Base-by-base conservation (phyloP, 306 rosid species). In the Vachellia pachyceras region DNA sequence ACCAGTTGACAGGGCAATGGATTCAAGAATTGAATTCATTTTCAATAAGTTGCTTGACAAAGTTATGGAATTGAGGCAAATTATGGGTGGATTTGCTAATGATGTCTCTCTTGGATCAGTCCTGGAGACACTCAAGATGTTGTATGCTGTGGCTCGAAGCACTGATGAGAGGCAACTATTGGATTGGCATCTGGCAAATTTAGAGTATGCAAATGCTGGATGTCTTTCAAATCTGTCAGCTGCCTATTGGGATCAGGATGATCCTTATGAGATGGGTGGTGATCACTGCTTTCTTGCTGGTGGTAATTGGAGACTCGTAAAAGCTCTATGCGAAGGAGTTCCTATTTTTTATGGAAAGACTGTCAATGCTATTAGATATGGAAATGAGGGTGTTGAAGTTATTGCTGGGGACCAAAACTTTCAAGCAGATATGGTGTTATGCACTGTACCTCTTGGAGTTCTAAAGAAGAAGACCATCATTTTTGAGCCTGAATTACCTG, bases 211-310 rank as follows among this genome's bases (percentile, higher is more conserved):
- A 73, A 95, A 95, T 86, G 99, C 99, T 17, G 99, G 99, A 79
- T 93, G 99, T 85, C 94, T 95, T 80, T 90, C 98, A 5, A 85
- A 95, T 70, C 91, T 95, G 75, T 95, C 99, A 12, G 97, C 99
- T 36, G 91, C 91, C 40, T 84, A 93, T 72, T 95, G 98, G 99
- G 98, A 93, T 85, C 98, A 95, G 82, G 98, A 95, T 49, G 99
- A 95, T 89, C 99, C 99, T 57, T 95, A 79, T 49, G 99, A 95
- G 85, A 95, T 95, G 98, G 93, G 94, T 49, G 99, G 99, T 63
- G 99, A 93, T 86, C 99, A 93, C 73, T 95, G 98, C 87, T 95
- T 95, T 79, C 96, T 93, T 40, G 93, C 99, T 40, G 99, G 99
- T 45, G 97, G 99, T 47, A 95, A 91, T 85, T 77, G 91, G 89